Percentiles rank a stretch among this genome's conserved stretches.
These are phyloP conservation scores for Candida glaebosa DNA, from an alignment of 805 yeast species.

Conservation along the genomic window DNA sequence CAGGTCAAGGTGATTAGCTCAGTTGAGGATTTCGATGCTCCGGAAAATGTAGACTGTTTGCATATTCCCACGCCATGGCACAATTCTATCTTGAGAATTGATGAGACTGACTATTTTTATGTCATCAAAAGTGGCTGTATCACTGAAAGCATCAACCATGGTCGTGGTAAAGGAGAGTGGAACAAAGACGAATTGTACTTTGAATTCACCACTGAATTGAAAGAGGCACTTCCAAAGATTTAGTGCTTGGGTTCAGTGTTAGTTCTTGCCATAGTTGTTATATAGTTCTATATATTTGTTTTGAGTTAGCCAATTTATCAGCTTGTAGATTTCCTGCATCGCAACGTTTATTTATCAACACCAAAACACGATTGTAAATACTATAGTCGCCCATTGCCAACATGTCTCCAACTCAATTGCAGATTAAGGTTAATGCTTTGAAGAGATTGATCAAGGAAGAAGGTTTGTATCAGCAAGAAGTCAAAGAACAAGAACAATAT, in stretches of 20 bases:
- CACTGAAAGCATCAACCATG: constrained; percentile 13
- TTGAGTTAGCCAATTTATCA: too few species aligned
- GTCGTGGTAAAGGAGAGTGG: constrained; percentile 22
- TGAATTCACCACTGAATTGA: constrained; percentile 2
- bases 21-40: constrained; percentile 38
- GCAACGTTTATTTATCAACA: neutral
- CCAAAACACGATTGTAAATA: neutral
- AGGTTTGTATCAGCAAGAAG: constrained; percentile 55
- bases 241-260: too few species aligned
- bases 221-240: neutral
- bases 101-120: constrained; percentile 25
- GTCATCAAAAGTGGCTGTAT: constrained; percentile 23
- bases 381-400: too few species aligned
- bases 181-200: constrained; percentile 10
- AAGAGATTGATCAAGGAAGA: constrained; percentile 69
- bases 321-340: neutral
- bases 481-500: constrained; percentile 46
- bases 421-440: constrained; percentile 69
- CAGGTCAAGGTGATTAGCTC: constrained; percentile 46
- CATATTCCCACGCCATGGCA: constrained; percentile 72
- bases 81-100: constrained; percentile 46
- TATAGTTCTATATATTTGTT: neutral
- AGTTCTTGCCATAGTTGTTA: too few species aligned
- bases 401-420: constrained; percentile 67
- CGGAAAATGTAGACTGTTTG: constrained; percentile 47